Conservation (phyloP, 257 asterid genomes). For the Scutellaria barbata region DNA sequence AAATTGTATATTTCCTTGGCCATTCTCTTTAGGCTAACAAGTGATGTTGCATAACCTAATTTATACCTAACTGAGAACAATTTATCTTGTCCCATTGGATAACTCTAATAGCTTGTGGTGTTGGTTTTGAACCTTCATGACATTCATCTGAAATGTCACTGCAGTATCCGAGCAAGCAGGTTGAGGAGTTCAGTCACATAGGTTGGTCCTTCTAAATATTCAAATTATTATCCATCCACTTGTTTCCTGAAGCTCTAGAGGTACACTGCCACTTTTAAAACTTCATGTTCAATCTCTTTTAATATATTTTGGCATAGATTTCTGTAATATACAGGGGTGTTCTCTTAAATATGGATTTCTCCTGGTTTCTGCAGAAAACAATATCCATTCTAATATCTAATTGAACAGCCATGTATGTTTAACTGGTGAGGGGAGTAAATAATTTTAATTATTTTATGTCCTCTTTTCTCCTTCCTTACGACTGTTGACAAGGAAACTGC, state of each 20-base stretch:
- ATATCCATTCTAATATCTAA: not conserved
- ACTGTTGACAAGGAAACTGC: not conserved
- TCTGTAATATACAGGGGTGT: not conserved
- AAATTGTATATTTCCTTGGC: slow-evolving; percentile 14
- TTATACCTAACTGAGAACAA: not conserved
- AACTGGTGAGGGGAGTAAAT: not conserved
- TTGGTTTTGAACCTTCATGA: slow-evolving; percentile 29
- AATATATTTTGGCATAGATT: not conserved
- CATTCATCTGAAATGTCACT: slow-evolving; percentile 55
- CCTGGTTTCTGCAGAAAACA: slow-evolving; percentile 9
- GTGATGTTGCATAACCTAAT: slow-evolving; percentile 13
- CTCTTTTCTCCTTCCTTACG: not conserved
- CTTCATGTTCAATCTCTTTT: not conserved
- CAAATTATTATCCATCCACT: slow-evolving; percentile 50
- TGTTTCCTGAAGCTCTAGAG: slow-evolving; percentile 51
- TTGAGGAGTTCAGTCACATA: slow-evolving; percentile 53
- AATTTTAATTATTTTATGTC: not conserved
- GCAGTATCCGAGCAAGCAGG: slow-evolving; percentile 69
- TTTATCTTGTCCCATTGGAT: not conserved
- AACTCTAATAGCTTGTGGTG: slow-evolving; percentile 8
- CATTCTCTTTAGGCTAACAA: not conserved
- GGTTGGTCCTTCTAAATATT: slow-evolving; percentile 44
- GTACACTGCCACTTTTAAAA: slow-evolving; percentile 43
- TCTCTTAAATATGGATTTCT: not conserved
- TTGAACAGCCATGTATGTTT: not conserved